Evolutionary conservation across 306 rosid species (phyloP).

Genomic region (Medicago truncatula): DNA sequence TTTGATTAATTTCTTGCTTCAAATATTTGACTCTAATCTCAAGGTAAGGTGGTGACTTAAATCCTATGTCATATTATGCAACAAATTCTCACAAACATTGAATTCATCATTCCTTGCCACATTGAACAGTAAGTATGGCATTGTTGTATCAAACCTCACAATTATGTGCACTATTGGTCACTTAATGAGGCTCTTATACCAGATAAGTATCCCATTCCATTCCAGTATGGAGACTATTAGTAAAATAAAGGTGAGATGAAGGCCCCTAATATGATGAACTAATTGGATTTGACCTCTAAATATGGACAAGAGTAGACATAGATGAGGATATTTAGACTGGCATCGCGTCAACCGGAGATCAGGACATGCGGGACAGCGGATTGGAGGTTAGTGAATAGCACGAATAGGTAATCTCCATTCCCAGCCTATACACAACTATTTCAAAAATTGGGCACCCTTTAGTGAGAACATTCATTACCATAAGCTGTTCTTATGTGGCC

Average conservation of each 20-base stretch:
- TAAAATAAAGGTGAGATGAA: neutral
- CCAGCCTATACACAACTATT: neutral
- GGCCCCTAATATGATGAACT: neutral
- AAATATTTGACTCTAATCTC: no score
- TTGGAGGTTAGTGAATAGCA: neutral
- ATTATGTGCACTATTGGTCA: neutral
- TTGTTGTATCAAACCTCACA: neutral
- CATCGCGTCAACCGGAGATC: neutral
- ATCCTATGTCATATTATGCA: no score
- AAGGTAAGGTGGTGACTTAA: no score
- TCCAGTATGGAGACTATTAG: neutral
- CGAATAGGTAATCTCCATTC: neutral
- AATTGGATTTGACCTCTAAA: neutral
- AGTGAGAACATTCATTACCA: neutral
- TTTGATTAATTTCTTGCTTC: no score
- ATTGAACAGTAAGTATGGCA: neutral
- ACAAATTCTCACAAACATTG: no score
- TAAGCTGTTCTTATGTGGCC: neutral
- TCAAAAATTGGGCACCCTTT: neutral
- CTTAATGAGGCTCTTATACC: neutral
- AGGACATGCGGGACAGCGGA: neutral
- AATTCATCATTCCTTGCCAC: neutral
- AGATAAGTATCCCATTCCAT: neutral
- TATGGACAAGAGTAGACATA: neutral
- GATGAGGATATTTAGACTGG: neutral